Evolutionary conservation across 2,329 filamentous ascomycete genomes (phyloP), one percentile per base, ranked within the genome.

Genomic region (Aspergillus versicolor): DNA sequence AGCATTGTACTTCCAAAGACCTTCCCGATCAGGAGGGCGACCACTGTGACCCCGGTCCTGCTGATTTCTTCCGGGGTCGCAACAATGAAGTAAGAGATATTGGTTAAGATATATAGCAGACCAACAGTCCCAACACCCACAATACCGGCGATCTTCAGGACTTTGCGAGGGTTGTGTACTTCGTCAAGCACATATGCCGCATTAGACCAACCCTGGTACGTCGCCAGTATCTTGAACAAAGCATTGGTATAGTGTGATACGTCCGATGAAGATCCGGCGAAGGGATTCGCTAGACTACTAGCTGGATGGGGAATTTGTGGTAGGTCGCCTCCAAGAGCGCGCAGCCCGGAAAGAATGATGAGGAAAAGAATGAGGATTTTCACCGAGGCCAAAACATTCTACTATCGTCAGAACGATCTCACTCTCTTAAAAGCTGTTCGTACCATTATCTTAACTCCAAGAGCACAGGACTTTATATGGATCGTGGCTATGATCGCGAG

Each of bases 161-260:
- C 89, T 22, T 79, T 79, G 5, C 86, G 81, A 0, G 87, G 87
- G 70, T 88, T 83, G 68, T 81, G 84, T 46, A 85, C 87, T 75
- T 90, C 87, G 66, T 81, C 83, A 32, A 86, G 76, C 3, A 71
- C 70, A 54, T 73, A 73, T 5, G 68, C 69, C 1, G 69, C 69
- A 52, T 72, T 72, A 21, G 67, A 69, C 65, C 69, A 72, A 42
- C 66, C 66, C 6, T 87, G 82, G 65, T 85, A 90, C 59, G 82
- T 85, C 82, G 86, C 89, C 65, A 89, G 86, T 60, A 89, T 86
- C 63, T 88, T 89, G 77, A 88, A 89, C 0, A 90, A 74, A 0
- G 87, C 86, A 1, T 84, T 88, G n/a, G 88, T 85, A 61, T 89
- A 89, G 1, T 84, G 81, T 63, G 82, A 86, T 7, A 84, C 83